phyloP scores from a whole-genome alignment of 768 basidiomycete species.

The Russula virescens region DNA sequence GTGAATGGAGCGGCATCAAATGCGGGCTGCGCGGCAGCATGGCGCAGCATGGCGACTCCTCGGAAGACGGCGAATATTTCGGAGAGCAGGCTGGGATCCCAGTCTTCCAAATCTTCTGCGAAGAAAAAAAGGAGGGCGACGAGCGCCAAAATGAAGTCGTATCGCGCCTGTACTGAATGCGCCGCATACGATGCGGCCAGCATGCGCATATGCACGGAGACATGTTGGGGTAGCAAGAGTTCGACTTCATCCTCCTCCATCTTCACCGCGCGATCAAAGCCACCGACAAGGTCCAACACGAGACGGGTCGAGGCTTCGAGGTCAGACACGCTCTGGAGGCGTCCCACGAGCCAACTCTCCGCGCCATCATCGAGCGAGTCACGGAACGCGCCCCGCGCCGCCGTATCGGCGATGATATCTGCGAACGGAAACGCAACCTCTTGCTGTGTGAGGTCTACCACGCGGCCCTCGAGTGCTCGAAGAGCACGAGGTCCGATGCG shows the following conservation, averaged over 20 bases:
- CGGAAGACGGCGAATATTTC: conserved; percentile 78
- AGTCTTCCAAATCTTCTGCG: conserved; percentile 52
- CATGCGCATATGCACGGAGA: conserved; percentile 57
- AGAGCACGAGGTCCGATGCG: conserved; percentile 38
- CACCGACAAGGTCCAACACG: conserved; percentile 65
- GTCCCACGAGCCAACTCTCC: conserved; percentile 54
- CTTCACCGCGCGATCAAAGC: conserved; percentile 64
- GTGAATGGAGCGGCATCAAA: conserved; percentile 32
- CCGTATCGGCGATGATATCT: conserved; percentile 68
- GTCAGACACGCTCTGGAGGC: conserved; percentile 51
- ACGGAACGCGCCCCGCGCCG: conserved; percentile 45
- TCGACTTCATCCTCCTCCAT: conserved; percentile 69
- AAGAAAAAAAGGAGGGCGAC: conserved; percentile 67
- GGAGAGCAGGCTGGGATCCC: conserved; percentile 59
- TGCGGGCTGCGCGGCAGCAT: conserved; percentile 54
- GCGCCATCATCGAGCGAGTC: conserved; percentile 55
- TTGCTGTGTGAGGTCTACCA: conserved; percentile 64
- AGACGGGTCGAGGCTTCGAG: conserved; percentile 50
- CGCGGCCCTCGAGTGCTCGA: conserved; percentile 47
- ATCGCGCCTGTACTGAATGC: conserved; percentile 62
- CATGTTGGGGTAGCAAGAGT: conserved; percentile 43
- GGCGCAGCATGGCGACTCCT: conserved; percentile 68
- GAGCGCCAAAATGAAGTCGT: conserved; percentile 65
- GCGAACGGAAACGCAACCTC: conserved; percentile 73
- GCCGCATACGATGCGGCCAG: conserved; percentile 58